A percentile compares a stretch with the other conserved stretches of the same genome.
Conservation (phyloP, 139 green algal genomes). For the Pedinophyceae sp. region DNA sequence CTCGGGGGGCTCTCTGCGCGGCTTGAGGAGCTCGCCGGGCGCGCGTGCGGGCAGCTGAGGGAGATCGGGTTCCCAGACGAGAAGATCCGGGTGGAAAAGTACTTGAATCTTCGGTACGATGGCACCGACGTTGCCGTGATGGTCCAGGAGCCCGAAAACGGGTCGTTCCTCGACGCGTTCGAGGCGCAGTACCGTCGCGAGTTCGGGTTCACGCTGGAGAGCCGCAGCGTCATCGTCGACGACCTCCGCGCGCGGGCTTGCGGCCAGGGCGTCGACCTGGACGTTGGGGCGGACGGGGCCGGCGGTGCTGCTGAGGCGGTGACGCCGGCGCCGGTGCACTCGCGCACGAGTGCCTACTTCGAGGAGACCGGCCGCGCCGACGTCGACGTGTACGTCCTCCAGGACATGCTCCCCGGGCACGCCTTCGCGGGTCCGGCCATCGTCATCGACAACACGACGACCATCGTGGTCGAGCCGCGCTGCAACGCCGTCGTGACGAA, state of each 20-base stretch:
- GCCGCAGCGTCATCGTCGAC: slow-evolving; percentile 64
- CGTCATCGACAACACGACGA: slow-evolving; percentile 80
- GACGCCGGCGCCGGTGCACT: background rate
- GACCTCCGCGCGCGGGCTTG: slow-evolving; percentile 66
- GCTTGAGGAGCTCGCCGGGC: slow-evolving; percentile 35
- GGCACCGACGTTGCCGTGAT: slow-evolving; percentile 91
- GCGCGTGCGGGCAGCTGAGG: slow-evolving; percentile 21
- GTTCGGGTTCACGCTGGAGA: slow-evolving; percentile 81
- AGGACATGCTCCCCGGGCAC: slow-evolving; percentile 39
- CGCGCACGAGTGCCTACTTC: slow-evolving; percentile 27
- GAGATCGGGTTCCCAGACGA: slow-evolving; percentile 39
- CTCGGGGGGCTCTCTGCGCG: slow-evolving; percentile 21
- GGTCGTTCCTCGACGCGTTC: slow-evolving; percentile 16
- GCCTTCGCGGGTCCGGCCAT: slow-evolving; percentile 64
- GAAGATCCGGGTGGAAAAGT: slow-evolving; percentile 41
- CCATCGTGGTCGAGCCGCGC: slow-evolving; percentile 78
- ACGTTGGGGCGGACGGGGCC: no score
- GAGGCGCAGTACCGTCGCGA: slow-evolving; percentile 52
- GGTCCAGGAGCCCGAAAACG: slow-evolving; percentile 24
- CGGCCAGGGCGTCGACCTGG: slow-evolving; percentile 13
- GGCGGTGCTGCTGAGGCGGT: no score
- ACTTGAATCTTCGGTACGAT: slow-evolving; percentile 80
- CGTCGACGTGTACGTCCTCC: slow-evolving; percentile 62
- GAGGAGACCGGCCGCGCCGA: slow-evolving; percentile 37
- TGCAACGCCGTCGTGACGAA: slow-evolving; percentile 63